Conservation (phyloP, 495 filamentous ascomycete genomes). For the Tuber microsphaerosporum region DNA sequence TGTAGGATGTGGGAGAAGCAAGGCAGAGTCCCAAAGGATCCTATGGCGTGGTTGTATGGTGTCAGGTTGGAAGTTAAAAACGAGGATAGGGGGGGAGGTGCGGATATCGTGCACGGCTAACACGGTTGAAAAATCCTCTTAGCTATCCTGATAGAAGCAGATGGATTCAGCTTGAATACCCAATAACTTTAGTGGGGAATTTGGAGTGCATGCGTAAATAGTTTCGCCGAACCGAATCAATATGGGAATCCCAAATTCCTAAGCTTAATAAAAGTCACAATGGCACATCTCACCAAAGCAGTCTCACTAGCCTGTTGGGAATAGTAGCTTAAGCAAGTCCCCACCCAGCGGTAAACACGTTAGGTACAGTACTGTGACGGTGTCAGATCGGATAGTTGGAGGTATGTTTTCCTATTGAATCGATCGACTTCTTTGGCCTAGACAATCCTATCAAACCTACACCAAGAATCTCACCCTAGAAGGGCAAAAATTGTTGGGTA, state of each 20-base stretch:
- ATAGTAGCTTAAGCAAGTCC: not conserved
- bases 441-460: not conserved
- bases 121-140: not conserved
- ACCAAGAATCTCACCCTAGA: not conserved
- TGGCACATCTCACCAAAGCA: not conserved
- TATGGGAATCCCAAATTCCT: not conserved
- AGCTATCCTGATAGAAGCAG: not conserved
- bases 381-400: not conserved
- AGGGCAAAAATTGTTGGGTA: not conserved
- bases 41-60: constrained; percentile 34
- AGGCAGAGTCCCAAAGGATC: constrained; percentile 12
- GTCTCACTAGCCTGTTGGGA: not conserved
- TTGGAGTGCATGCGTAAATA: not conserved
- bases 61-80: constrained; percentile 17
- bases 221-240: not conserved
- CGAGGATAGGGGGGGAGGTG: constrained; percentile 1
- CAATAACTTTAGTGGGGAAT: not conserved
- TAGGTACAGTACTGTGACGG: not conserved
- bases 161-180: not conserved
- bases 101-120: not conserved
- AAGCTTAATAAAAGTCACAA: no score
- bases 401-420: not conserved
- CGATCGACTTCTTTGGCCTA: not conserved
- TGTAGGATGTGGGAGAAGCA: constrained; percentile 2
- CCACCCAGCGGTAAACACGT: not conserved